phyloP scores from a whole-genome alignment of 108 stramenopile species.

The Schizochytrium sp. region DNA sequence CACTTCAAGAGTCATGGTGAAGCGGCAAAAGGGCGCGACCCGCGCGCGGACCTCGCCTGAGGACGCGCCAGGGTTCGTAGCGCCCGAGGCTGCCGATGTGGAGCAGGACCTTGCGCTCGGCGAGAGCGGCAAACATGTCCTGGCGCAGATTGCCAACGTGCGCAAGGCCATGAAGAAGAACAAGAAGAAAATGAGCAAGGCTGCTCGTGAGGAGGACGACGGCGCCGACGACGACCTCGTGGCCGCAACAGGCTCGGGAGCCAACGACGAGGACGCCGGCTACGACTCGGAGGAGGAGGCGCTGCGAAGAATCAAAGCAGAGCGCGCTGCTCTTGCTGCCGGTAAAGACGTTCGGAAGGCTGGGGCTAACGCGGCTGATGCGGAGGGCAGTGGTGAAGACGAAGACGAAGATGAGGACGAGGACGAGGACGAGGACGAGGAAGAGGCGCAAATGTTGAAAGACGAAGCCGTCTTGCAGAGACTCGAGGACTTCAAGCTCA shows the following conservation, averaged over 20 bases:
- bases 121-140: background rate
- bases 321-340: background rate
- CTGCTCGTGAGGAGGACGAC: too few relatives aligned
- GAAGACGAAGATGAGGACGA: constrained; percentile 18
- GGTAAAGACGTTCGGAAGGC: background rate
- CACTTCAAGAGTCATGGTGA: background rate
- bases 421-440: constrained; percentile 17
- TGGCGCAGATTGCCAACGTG: background rate
- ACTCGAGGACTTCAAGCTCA: constrained; percentile 27
- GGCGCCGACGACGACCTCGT: background rate
- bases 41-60: background rate
- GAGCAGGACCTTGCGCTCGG: background rate
- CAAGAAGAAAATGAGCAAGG: background rate
- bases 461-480: constrained; percentile 34
- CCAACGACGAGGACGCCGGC: background rate
- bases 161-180: constrained; percentile 2
- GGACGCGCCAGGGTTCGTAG: background rate
- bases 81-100: background rate
- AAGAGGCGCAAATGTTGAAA: background rate
- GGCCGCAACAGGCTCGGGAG: background rate
- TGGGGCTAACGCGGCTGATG: background rate
- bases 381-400: constrained; percentile 6
- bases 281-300: constrained; percentile 20
- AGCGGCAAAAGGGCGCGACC: background rate
- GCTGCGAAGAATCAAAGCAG: background rate